Base-by-base conservation (phyloP, 1,139 yeast genomes). In the Magnusiomyces magnusii region DNA sequence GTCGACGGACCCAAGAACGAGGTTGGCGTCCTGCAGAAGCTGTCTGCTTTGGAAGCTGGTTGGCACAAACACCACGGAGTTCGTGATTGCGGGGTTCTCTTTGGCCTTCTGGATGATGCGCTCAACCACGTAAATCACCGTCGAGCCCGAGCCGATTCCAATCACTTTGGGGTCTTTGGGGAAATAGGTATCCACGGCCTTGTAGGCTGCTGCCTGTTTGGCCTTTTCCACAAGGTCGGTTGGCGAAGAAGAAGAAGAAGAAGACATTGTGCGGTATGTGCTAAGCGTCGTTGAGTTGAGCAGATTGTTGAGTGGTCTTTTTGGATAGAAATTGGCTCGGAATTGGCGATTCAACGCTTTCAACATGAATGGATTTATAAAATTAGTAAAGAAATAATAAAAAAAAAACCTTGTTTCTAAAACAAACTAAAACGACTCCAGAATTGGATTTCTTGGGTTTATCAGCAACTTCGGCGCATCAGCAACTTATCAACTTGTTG, bases 141-240 rank as follows among this genome's bases (percentile, higher is more conserved):
- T 95, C 21, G 96, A 86, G 0, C 99, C 99, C 21, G 97, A 89
- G 9, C 99, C 99, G 63, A 95, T 84, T 49, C 99, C 99, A 27
- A 95, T 80, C n/a, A 88, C 87, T 67, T 81, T 83, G 64, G 93
- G 91, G 57, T 77, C 67, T 31, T 78, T 72, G 34, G 91, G 88
- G 71, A 91, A 80, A 71, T 92, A 88, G 61, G 88, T 92, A 72
- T 92, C 97, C 47, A 95, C 96, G 0, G 99, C 99, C 62, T 80
- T 78, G 76, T 85, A 90, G 17, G 98, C 98, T 31, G 98, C 97
- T 1, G 83, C 77, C 71, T 87, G 82, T 72, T 93, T 93, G 53
- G 93, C 89, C 63, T 78, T 71, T 73, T 86, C 92, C 47, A 74
- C 68, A 23, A 71, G 66, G 49, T 58, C 60, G 36, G 52, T 47